Conservation (phyloP, 2,329 filamentous ascomycete genomes). For the Aspergillus brunneoviolaceus region DNA sequence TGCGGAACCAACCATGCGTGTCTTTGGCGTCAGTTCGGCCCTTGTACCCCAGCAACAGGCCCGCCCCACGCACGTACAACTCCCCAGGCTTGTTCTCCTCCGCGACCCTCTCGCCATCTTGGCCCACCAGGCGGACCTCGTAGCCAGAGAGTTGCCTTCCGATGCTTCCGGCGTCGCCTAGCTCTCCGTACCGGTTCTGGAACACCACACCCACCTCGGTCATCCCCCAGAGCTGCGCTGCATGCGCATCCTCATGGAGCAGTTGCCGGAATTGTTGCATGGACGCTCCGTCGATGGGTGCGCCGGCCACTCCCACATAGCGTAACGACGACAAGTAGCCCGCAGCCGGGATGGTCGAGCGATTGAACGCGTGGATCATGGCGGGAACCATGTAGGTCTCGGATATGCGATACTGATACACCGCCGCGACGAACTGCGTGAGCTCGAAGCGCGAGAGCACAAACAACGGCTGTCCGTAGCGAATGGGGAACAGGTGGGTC, state of each 20-base stretch:
- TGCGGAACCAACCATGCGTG: constrained; percentile 44
- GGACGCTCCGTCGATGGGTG: constrained; percentile 45
- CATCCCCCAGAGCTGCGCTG: constrained; percentile 56
- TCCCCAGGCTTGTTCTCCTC: constrained; percentile 39
- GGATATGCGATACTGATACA: constrained; percentile 47
- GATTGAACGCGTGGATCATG: constrained; percentile 42
- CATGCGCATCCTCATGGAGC: constrained; percentile 42
- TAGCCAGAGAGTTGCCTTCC: constrained; percentile 47
- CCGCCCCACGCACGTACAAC: constrained; percentile 42
- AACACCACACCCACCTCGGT: constrained; percentile 53
- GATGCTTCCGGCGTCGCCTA: constrained; percentile 49
- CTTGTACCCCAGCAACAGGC: constrained; percentile 40
- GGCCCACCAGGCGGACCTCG: constrained; percentile 38
- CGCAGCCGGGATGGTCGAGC: constrained; percentile 23
- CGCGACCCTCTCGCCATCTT: constrained; percentile 31
- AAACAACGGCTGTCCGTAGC: constrained; percentile 48
- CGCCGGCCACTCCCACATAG: constrained; percentile 51
- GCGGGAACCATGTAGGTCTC: constrained; percentile 52
- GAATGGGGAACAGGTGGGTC: constrained; percentile 48
- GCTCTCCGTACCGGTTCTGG: constrained; percentile 40
- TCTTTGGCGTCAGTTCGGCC: constrained; percentile 37
- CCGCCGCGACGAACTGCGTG: constrained; percentile 40
- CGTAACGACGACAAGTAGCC: constrained; percentile 43
- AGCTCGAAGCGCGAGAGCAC: constrained; percentile 49
- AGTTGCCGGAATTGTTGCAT: constrained; percentile 43